These are phyloP conservation scores for Zygosaccharomyces lentus DNA, from an alignment of 805 yeast genomes.

Conservation along the genomic window DNA sequence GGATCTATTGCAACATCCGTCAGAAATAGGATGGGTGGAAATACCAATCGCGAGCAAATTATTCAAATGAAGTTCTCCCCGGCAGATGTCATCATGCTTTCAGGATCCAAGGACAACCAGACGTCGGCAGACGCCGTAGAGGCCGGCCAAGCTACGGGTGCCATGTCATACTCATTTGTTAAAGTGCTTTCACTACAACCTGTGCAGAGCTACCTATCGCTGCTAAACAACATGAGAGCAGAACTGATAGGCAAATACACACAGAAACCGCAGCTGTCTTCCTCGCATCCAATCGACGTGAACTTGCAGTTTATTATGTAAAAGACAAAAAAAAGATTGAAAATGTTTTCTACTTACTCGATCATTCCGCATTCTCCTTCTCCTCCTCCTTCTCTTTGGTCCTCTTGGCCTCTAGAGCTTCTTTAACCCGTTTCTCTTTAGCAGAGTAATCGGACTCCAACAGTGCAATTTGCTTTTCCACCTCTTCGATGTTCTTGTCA, in stretches of 20 bases:
- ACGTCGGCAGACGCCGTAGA: constrained; percentile 79
- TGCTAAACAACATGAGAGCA: constrained; percentile 66
- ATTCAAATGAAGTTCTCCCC: constrained; percentile 59
- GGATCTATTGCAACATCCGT: constrained; percentile 43
- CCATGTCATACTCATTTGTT: constrained; percentile 77
- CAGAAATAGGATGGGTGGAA: constrained; percentile 37
- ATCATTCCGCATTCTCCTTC: constrained; percentile 16
- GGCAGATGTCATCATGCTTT: constrained; percentile 70
- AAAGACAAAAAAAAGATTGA: not conserved
- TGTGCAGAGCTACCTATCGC: constrained; percentile 61
- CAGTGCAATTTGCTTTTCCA: constrained; percentile 71
- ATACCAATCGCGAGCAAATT: constrained; percentile 41
- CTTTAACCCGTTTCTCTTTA: constrained; percentile 40
- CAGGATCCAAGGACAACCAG: constrained; percentile 82
- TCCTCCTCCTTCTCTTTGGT: constrained; percentile 28
- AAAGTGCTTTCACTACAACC: constrained; percentile 57
- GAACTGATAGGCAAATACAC: constrained; percentile 60
- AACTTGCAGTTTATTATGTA: constrained; percentile 42
- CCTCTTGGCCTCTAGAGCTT: constrained; percentile 33
- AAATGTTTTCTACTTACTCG: not conserved
- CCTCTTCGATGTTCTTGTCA: constrained; percentile 65
- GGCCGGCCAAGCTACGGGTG: constrained; percentile 71
- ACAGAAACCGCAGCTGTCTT: constrained; percentile 79
- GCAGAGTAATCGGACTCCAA: constrained; percentile 51
- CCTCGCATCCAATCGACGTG: constrained; percentile 76